phyloP scores from a whole-genome alignment of 1,284 basidiomycete genomes.

The Apiotrichum sp. region DNA sequence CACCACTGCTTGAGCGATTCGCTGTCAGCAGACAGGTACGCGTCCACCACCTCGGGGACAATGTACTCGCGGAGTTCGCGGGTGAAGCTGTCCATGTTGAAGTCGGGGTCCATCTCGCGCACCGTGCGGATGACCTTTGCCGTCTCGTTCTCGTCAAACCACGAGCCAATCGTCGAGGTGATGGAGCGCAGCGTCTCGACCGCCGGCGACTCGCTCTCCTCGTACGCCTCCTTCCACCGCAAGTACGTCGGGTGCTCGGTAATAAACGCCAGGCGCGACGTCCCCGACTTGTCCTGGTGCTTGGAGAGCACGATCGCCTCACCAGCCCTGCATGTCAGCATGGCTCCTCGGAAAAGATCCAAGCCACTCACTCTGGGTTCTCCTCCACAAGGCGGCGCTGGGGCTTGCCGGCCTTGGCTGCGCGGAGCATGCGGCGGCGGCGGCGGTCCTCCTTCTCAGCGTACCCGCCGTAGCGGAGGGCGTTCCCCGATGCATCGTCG shows the following conservation, averaged over 20 bases:
- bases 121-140: slow-evolving; percentile 85
- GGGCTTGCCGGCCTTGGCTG: slow-evolving; percentile 73
- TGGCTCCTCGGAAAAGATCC: too few species aligned
- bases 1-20: slow-evolving; percentile 87
- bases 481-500: slow-evolving; percentile 63
- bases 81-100: slow-evolving; percentile 79
- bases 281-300: slow-evolving; percentile 22
- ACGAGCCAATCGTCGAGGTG: slow-evolving; percentile 76
- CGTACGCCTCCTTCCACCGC: slow-evolving; percentile 60
- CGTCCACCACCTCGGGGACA: slow-evolving; percentile 94
- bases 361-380: slow-evolving; percentile 65
- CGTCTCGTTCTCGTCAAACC: slow-evolving; percentile 95
- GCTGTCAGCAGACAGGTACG: slow-evolving; percentile 82
- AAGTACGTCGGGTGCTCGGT: slow-evolving; percentile 55
- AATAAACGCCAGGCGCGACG: slow-evolving; percentile 55
- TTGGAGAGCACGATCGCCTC: slow-evolving; percentile 72
- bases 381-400: slow-evolving; percentile 54
- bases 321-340: slow-evolving; percentile 62
- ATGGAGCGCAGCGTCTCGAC: slow-evolving; percentile 74
- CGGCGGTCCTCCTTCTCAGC: slow-evolving; percentile 84
- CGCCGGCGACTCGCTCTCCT: slow-evolving; percentile 90
- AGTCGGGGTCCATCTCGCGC: slow-evolving; percentile 78
- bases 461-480: slow-evolving; percentile 83
- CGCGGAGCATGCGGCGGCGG: slow-evolving; percentile 63
- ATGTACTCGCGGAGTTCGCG: slow-evolving; percentile 94